These are phyloP conservation scores for Wallacemonas sp. DNA, from an alignment of 208 protist species.

Conservation along the genomic window DNA sequence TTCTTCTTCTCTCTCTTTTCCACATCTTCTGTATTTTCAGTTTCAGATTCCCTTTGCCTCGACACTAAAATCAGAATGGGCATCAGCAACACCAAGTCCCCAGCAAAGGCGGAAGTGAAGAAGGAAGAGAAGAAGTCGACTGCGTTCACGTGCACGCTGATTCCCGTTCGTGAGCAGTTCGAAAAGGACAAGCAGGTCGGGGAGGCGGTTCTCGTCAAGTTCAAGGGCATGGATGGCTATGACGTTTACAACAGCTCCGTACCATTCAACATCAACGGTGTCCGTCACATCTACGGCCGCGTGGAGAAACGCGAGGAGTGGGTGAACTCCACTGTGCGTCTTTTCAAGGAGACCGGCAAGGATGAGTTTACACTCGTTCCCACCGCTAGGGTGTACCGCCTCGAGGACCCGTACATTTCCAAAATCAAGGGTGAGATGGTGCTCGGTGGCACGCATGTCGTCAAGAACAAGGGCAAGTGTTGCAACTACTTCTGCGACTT, in stretches of 20 bases:
- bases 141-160: slow-evolving; percentile 29
- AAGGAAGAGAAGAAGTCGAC: slow-evolving; percentile 24
- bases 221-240: slow-evolving; percentile 51
- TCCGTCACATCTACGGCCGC: slow-evolving; percentile 47
- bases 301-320: slow-evolving; percentile 52
- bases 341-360: slow-evolving; percentile 46
- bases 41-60: no score
- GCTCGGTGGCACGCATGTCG: slow-evolving; percentile 54
- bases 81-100: neutral
- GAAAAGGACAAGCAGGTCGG: slow-evolving; percentile 43
- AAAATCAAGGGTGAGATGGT: slow-evolving; percentile 51
- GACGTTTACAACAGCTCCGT: slow-evolving; percentile 70
- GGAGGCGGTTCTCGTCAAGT: slow-evolving; percentile 35
- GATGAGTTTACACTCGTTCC: slow-evolving; percentile 57
- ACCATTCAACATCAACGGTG: slow-evolving; percentile 45
- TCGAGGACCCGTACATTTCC: slow-evolving; percentile 56
- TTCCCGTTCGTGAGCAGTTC: slow-evolving; percentile 41
- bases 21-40: slow-evolving; percentile 1
- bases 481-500: slow-evolving; percentile 59
- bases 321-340: slow-evolving; percentile 49
- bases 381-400: slow-evolving; percentile 38
- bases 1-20: neutral
- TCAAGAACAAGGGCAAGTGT: slow-evolving; percentile 45
- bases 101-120: no score
- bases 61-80: no score